Evolutionary conservation across 2,329 filamentous ascomycete genomes (phyloP), one percentile per base, ranked within the genome.

Genomic region (Ophiostoma australiae): DNA sequence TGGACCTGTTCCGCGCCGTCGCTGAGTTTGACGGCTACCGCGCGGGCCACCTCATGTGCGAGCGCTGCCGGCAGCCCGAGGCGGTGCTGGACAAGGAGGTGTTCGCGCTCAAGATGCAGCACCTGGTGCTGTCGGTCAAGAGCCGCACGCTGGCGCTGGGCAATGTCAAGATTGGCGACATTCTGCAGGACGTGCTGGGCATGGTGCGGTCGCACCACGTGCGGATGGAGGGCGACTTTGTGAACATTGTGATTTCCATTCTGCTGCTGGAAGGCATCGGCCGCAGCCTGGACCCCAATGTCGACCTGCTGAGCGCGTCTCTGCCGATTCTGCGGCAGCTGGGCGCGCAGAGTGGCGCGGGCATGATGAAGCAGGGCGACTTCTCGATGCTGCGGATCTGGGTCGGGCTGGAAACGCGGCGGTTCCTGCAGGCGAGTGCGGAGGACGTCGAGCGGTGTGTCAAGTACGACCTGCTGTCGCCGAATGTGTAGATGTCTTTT

Each of bases 21-120:
- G 95, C 95, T 20, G 94, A 97, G 77, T 99, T 99, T 76, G 93
- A 99, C 78, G 95, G 95, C 11, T 97, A 97, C 82, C 94, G 92
- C 78, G 94, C 94, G 4, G 95, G 95, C 0, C 89, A 96, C 73
- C 85, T 99, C 58, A 99, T 99, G 95, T 94, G 96, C 72, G 92
- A 97, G 79, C 89, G 95, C 65, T 98, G 94, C 77, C 90, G 94
- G 20, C 94, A 97, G 78, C 95, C 95, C 0, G 91, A 95, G 65
- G 91, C 91, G 2, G 95, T 99, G 1, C 84, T 97, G 31, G 91
- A 97, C 75, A 82, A 90, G 72, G 94, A 99, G 75, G 87, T 98
- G 0, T 99, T 98, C 77, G 93, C 94, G 0, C 83, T 98, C 72
- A 93, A 93, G 78, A 98, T 99, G 94, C 94, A 99, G 80, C 94